A percentile compares a stretch with the other conserved stretches of the same genome.
phyloP scores from a whole-genome alignment of 495 filamentous ascomycete genomes.

The Neohortaea acidophila region DNA sequence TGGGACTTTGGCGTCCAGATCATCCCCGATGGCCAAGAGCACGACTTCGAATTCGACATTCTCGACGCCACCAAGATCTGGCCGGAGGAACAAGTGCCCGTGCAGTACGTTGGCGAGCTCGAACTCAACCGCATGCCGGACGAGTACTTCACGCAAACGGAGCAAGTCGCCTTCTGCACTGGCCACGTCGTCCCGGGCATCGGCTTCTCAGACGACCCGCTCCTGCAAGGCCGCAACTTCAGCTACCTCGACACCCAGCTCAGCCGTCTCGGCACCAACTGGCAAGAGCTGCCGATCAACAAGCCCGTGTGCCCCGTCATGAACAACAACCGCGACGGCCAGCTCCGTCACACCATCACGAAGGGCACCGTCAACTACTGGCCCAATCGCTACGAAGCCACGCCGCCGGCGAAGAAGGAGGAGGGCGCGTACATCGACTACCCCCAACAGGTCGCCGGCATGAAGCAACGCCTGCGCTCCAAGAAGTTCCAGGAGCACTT shows the following conservation, averaged over 20 bases:
- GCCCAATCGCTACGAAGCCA: slow-evolving; percentile 60
- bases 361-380: slow-evolving; percentile 75
- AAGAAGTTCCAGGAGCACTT: slow-evolving; percentile 73
- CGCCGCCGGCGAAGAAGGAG: slow-evolving; percentile 41
- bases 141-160: slow-evolving; percentile 75
- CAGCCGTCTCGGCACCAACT: slow-evolving; percentile 67
- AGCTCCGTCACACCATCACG: slow-evolving; percentile 44
- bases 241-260: slow-evolving; percentile 81
- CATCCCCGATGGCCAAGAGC: slow-evolving; percentile 51
- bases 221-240: slow-evolving; percentile 75
- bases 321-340: slow-evolving; percentile 66
- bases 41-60: slow-evolving; percentile 83
- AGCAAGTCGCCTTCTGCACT: slow-evolving; percentile 78
- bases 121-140: slow-evolving; percentile 72
- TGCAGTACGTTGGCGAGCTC: slow-evolving; percentile 66
- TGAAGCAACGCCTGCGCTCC: slow-evolving; percentile 53
- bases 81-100: slow-evolving; percentile 70
- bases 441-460: slow-evolving; percentile 48
- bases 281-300: slow-evolving; percentile 78
- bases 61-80: slow-evolving; percentile 86
- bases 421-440: slow-evolving; percentile 58
- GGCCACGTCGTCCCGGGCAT: slow-evolving; percentile 76
- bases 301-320: slow-evolving; percentile 60
- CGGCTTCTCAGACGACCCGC: slow-evolving; percentile 70
- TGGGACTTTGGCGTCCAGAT: slow-evolving; percentile 77